phyloP scores from a whole-genome alignment of 2,329 filamentous ascomycete genomes.

The Fusarium protoensiforme region DNA sequence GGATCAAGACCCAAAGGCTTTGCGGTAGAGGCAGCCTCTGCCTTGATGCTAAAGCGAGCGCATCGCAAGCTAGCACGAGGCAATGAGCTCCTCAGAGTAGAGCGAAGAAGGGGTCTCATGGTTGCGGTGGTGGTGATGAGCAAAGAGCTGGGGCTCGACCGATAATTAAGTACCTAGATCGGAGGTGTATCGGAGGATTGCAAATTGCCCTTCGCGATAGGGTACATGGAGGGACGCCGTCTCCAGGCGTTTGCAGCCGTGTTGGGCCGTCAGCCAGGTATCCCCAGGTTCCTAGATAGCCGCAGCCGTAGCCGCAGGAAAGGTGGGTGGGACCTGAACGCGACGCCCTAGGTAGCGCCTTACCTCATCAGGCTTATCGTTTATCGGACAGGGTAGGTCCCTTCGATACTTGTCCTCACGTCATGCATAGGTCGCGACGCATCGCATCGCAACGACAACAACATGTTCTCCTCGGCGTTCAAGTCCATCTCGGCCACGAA shows the following conservation, averaged over 20 bases:
- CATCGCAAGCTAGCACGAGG: conserved; percentile 51
- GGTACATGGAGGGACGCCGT: conserved; percentile 41
- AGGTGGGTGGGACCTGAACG: conserved; percentile 7
- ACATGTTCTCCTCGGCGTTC: conserved; percentile 92
- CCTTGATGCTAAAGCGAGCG: conserved; percentile 64
- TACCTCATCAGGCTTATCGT: conserved; percentile 20
- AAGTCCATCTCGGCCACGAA: conserved; percentile 93
- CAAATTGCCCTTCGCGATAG: conserved; percentile 36
- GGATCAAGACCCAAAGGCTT: conserved; percentile 78
- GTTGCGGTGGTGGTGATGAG: neutral
- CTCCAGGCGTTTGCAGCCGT: conserved; percentile 40
- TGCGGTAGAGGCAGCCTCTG: conserved; percentile 58
- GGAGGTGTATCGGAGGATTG: conserved; percentile 45
- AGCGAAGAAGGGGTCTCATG: conserved; percentile 45
- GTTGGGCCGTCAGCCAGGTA: conserved; percentile 36
- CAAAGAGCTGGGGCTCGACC: neutral
- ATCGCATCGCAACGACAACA: conserved; percentile 17
- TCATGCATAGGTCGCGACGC: conserved; percentile 11
- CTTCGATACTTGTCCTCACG: conserved; percentile 14
- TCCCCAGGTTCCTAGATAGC: conserved; percentile 22
- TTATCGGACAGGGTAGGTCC: conserved; percentile 2
- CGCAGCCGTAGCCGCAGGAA: neutral
- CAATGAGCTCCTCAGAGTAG: conserved; percentile 47
- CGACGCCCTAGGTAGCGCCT: neutral
- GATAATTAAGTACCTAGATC: conserved; percentile 32